Base-by-base conservation (phyloP, 1,284 basidiomycete species). In the Microstroma glucosiphilum region DNA sequence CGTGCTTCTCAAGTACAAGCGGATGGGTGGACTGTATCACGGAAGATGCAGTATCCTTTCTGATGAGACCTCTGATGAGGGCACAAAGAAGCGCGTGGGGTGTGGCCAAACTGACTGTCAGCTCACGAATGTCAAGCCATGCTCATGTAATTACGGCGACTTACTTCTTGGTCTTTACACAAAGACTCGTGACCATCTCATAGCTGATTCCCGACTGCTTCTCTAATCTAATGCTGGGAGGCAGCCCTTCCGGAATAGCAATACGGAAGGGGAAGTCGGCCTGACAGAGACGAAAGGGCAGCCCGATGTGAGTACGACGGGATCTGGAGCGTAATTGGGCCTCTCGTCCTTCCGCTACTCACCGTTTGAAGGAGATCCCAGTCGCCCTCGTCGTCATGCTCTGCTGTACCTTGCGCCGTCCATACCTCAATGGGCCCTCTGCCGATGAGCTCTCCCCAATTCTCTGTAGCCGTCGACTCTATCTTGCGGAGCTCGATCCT, bases 401-500 rank as follows among this genome's bases (percentile, higher is more conserved):
- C 62, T 65, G 57, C 42, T 62, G 57, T 23, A 63, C 66, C 21
- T 25, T 60, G 58, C 21, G 73, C 75, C 1, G 60, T 60, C 74
- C 75, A 78, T 12, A 77, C 72, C 25, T 75, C 74, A 53, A 75
- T 71, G 17, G 76, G 76, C 9, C 73, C 76, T 56, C 59, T 59
- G 1, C 76, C 76, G 53, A 78, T 77, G 17, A 77, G 67, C 56
- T 78, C 76, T 0, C 70, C 75, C 75, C 75, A 78, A 56, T 68
- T 69, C 59, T 77, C 74, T 9, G 68, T 66, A 6, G 76, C 70
- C 1, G 77, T 61, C 12, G 70, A 71, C 57, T 78, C 76, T 19
- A 72, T 65, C 66, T 78, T 78, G 62, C 74, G 66, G 53, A 78
- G 69, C 57, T 78, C 76, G 60, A 78, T 72, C 19, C 76, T 69